Evolutionary conservation across 768 basidiomycete species (phyloP).

Genomic region (Suillus subaureus): DNA sequence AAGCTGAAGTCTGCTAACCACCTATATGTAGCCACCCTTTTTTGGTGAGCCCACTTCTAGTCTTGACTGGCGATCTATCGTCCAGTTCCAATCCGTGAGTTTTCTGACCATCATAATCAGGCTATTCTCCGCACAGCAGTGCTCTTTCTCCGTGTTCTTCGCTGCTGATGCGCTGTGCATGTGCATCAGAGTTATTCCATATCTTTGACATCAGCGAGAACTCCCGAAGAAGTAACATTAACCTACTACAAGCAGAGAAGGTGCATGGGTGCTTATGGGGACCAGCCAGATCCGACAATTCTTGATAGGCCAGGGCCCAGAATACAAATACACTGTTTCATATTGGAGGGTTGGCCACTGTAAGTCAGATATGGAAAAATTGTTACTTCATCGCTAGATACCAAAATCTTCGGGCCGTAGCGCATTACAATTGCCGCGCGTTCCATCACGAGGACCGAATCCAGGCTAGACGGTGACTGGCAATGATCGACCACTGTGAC

Average conservation of each 20-base stretch:
- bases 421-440: not conserved
- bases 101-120: too few species aligned
- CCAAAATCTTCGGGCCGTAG: not conserved
- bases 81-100: too few species aligned
- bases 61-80: too few species aligned
- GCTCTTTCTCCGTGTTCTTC: not conserved
- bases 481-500: not conserved
- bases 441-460: not conserved
- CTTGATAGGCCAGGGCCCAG: not conserved
- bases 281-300: not conserved
- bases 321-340: not conserved
- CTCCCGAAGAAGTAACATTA: not conserved
- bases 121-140: too few species aligned
- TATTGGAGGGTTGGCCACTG: not conserved
- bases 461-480: not conserved
- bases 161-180: not conserved
- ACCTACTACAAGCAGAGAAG: not conserved
- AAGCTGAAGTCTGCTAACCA: too few species aligned
- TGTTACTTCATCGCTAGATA: not conserved
- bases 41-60: too few species aligned
- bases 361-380: not conserved
- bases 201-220: conserved; percentile 36
- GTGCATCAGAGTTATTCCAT: conserved; percentile 52
- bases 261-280: not conserved
- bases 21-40: too few species aligned